phyloP scores from a whole-genome alignment of 495 filamentous ascomycete species.

The Thermothielavioides terrestris region DNA sequence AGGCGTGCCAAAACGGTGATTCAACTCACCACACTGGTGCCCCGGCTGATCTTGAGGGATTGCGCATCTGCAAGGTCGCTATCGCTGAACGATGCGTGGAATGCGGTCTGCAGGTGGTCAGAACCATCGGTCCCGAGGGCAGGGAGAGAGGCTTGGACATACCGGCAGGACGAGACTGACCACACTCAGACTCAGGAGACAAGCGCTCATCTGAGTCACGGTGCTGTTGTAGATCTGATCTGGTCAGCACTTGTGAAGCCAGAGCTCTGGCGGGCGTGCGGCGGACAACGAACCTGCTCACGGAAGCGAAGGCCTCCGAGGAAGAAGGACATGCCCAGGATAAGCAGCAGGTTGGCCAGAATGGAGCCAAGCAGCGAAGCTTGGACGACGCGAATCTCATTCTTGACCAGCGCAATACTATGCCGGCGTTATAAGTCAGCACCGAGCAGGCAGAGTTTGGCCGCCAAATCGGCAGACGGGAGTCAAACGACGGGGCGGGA shows the following conservation, averaged over 20 bases:
- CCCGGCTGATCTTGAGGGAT: conserved; percentile 73
- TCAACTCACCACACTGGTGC: conserved; percentile 59
- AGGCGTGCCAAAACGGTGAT: neutral
- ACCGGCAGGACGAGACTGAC: conserved; percentile 54
- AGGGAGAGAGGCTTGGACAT: neutral
- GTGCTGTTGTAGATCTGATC: conserved; percentile 83
- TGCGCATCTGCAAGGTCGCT: conserved; percentile 49
- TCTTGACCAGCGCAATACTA: conserved; percentile 34
- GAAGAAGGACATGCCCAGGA: conserved; percentile 17
- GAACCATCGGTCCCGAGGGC: neutral
- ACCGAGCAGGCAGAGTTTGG: too few species aligned
- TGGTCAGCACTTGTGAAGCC: too few species aligned
- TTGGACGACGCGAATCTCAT: conserved; percentile 38
- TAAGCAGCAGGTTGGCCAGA: conserved; percentile 30
- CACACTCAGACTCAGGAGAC: conserved; percentile 75
- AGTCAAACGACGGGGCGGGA: too few species aligned
- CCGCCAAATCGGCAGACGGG: too few species aligned
- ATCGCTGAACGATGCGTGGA: conserved; percentile 70
- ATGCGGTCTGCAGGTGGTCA: conserved; percentile 72
- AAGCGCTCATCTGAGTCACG: conserved; percentile 89
- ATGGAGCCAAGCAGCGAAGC: conserved; percentile 25
- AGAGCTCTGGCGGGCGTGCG: conserved; percentile 19
- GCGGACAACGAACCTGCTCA: too few species aligned
- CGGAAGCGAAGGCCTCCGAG: conserved; percentile 11
- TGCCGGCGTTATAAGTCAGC: neutral